Evolutionary conservation across 305 asterid species (phyloP).

Genomic region (Stenogyne calaminthoides): DNA sequence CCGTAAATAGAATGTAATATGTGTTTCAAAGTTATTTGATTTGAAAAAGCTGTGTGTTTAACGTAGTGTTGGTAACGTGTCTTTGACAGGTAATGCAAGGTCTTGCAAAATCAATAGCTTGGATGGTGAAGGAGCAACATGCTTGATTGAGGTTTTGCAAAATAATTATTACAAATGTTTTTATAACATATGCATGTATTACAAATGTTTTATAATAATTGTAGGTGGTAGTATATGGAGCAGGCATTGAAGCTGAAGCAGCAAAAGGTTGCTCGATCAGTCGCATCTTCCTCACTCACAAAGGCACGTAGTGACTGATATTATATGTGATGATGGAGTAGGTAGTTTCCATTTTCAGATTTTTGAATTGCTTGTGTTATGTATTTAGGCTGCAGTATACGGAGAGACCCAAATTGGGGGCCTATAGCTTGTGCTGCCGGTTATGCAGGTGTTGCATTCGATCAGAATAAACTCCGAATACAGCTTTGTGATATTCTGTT

Average conservation of each 20-base stretch:
- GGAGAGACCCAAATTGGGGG: constrained; percentile 96
- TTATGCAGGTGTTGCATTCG: constrained; percentile 77
- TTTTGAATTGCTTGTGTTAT: constrained; percentile 6
- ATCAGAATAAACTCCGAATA: constrained; percentile 66
- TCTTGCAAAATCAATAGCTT: constrained; percentile 97
- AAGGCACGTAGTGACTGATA: too few relatives aligned
- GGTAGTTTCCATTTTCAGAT: constrained; percentile 9
- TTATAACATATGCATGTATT: neutral
- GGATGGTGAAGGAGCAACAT: constrained; percentile 99
- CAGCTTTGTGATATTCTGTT: constrained; percentile 75
- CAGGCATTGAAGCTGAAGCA: constrained; percentile 80
- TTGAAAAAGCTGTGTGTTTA: constrained; percentile 4
- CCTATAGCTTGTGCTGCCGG: constrained; percentile 99
- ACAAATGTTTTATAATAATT: constrained; percentile 8
- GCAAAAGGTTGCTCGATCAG: constrained; percentile 86
- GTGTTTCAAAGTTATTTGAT: constrained; percentile 14
- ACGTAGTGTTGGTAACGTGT: neutral
- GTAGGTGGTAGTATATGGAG: constrained; percentile 86
- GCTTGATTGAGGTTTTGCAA: too few relatives aligned
- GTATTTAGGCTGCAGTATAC: constrained; percentile 79
- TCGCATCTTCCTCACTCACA: constrained; percentile 98
- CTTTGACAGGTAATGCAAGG: constrained; percentile 92
- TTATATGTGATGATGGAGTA: too few relatives aligned
- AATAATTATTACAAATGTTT: neutral
- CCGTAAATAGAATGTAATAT: constrained; percentile 11